Percentiles rank a stretch among this genome's conserved stretches.
Evolutionary conservation across 768 basidiomycete species (phyloP).

Genomic region (Calocybe indica): DNA sequence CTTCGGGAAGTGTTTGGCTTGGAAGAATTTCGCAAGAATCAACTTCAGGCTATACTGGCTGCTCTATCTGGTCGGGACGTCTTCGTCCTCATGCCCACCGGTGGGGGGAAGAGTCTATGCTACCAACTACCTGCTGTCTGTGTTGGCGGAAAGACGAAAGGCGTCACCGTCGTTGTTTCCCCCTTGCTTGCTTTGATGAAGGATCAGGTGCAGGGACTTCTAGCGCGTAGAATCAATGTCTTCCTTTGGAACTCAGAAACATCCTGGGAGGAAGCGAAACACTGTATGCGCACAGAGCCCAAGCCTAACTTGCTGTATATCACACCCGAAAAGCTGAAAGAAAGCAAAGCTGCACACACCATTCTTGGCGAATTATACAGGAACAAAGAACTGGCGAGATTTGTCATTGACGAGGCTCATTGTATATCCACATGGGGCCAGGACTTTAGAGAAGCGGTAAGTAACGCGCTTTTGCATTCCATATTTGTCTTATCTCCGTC

Average conservation of each 20-base stretch:
- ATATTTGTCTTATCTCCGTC: conserved; percentile 2
- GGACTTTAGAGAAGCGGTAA: conserved; percentile 80
- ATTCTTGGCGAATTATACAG: conserved; percentile 57
- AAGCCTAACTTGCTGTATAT: conserved; percentile 76
- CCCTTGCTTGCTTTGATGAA: conserved; percentile 86
- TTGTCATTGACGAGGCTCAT: conserved; percentile 96
- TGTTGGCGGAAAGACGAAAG: conserved; percentile 57
- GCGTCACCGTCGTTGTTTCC: conserved; percentile 86
- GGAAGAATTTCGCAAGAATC: conserved; percentile 69
- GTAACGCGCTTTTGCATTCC: conserved; percentile 14
- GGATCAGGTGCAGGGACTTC: conserved; percentile 77
- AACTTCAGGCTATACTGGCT: conserved; percentile 80
- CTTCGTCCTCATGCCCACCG: conserved; percentile 95
- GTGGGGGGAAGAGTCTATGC: conserved; percentile 86
- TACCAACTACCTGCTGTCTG: conserved; percentile 91
- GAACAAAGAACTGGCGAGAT: conserved; percentile 63
- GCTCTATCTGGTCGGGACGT: conserved; percentile 79
- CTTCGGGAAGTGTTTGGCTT: conserved; percentile 61
- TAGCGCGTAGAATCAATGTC: conserved; percentile 60
- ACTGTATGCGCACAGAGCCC: conserved; percentile 36
- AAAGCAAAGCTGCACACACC: conserved; percentile 47
- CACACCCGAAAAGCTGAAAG: conserved; percentile 84
- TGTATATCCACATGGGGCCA: conserved; percentile 94
- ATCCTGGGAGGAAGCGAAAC: conserved; percentile 29
- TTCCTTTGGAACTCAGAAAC: conserved; percentile 63